A percentile compares a stretch with the other conserved stretches of the same genome.
These are phyloP conservation scores for Tillandsia fasciculata DNA, from an alignment of 176 grass and related monocot genomes.

Conservation along the genomic window DNA sequence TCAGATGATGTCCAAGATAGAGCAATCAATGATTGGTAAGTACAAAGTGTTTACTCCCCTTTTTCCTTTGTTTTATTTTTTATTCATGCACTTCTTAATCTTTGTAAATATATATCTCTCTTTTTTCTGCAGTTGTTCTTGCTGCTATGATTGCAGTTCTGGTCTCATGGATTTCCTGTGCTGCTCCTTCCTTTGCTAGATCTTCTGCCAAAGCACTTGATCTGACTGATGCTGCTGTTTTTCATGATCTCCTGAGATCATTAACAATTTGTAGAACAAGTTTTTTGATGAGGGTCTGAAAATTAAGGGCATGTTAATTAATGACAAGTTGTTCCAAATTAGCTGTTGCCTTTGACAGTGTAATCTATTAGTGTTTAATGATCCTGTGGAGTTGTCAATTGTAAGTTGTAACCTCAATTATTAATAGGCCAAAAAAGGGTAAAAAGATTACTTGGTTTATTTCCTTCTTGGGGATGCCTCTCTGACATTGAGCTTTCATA, in stretches of 20 bases:
- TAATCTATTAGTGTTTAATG: too few relatives aligned
- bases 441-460: too few relatives aligned
- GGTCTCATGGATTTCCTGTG: neutral
- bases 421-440: too few relatives aligned
- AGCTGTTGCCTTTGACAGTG: too few relatives aligned
- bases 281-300: too few relatives aligned
- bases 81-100: neutral
- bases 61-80: neutral
- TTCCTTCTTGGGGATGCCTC: too few relatives aligned
- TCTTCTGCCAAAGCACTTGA: neutral
- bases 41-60: neutral
- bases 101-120: neutral
- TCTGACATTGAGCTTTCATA: too few relatives aligned
- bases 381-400: too few relatives aligned
- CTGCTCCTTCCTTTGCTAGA: constrained; percentile 6
- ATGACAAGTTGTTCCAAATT: too few relatives aligned
- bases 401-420: too few relatives aligned
- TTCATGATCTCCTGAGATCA: neutral
- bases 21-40: constrained; percentile 9
- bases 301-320: too few relatives aligned
- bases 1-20: neutral
- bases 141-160: neutral
- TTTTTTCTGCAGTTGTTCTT: constrained; percentile 2
- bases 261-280: too few relatives aligned
- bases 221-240: neutral